Percentiles rank a stretch among this genome's conserved stretches.
Conservation (phyloP, 352 stramenopile species). For the Globisporangium radiosum region DNA sequence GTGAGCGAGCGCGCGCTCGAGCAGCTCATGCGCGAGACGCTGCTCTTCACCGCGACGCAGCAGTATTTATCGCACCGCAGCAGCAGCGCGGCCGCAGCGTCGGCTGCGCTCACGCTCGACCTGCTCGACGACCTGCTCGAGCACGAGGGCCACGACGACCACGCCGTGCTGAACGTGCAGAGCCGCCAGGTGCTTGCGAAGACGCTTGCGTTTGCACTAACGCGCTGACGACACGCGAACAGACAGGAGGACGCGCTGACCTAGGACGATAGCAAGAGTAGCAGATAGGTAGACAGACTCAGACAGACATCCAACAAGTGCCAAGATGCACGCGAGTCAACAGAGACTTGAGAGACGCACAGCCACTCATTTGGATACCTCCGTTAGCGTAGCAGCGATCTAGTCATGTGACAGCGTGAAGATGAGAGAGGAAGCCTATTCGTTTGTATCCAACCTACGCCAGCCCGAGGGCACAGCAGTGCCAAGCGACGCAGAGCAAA, state of each 20-base stretch:
- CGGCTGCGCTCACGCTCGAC: slow-evolving; percentile 38
- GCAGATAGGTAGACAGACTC: too few relatives aligned
- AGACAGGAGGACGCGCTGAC: background rate
- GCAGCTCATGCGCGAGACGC: slow-evolving; percentile 55
- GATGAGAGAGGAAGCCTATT: too few relatives aligned
- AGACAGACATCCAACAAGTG: too few relatives aligned
- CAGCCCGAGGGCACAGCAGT: too few relatives aligned
- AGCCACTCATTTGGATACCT: too few relatives aligned
- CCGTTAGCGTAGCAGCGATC: too few relatives aligned
- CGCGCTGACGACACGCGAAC: slow-evolving; percentile 3
- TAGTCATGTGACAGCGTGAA: too few relatives aligned
- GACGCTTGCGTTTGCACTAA: slow-evolving; percentile 57
- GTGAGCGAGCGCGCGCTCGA: slow-evolving; percentile 65
- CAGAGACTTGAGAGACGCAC: too few relatives aligned
- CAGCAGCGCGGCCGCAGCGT: slow-evolving; percentile 12
- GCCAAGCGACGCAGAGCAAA: too few relatives aligned
- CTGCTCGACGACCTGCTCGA: slow-evolving; percentile 62
- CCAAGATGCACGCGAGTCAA: too few relatives aligned
- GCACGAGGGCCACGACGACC: slow-evolving; percentile 35
- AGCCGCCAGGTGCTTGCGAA: slow-evolving; percentile 67
- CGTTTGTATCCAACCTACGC: too few relatives aligned
- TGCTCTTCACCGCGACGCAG: slow-evolving; percentile 59
- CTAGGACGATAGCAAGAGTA: too few relatives aligned
- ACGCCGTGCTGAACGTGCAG: slow-evolving; percentile 34
- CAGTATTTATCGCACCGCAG: slow-evolving; percentile 27